Evolutionary conservation across 768 basidiomycete species (phyloP).

Genomic region (Kwoniella heveanensis): DNA sequence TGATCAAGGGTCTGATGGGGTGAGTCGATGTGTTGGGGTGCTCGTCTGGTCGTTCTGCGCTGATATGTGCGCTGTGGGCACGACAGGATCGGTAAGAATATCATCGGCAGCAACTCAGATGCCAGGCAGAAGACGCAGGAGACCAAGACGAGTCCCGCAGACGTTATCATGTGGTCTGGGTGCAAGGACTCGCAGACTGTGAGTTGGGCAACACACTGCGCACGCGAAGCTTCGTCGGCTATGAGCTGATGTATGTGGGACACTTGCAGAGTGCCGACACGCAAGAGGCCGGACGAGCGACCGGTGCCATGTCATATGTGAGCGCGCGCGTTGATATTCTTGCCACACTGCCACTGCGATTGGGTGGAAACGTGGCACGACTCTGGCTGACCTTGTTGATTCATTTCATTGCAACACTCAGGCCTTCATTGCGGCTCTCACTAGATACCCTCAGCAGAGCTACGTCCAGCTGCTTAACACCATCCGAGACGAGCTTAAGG

Average conservation of each 20-base stretch:
- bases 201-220: slow-evolving; percentile 9
- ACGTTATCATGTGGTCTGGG: slow-evolving; percentile 63
- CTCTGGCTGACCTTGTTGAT: neutral
- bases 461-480: slow-evolving; percentile 56
- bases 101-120: slow-evolving; percentile 66
- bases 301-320: slow-evolving; percentile 60
- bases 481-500: slow-evolving; percentile 56
- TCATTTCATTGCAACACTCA: slow-evolving; percentile 8
- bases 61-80: no score
- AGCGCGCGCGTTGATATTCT: slow-evolving; percentile 14
- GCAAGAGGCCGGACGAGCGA: slow-evolving; percentile 58
- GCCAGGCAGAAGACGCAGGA: slow-evolving; percentile 65
- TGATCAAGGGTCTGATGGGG: slow-evolving; percentile 71
- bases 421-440: slow-evolving; percentile 56
- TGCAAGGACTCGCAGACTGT: slow-evolving; percentile 59
- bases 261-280: slow-evolving; percentile 57
- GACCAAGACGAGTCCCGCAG: slow-evolving; percentile 75
- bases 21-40: no score
- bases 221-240: neutral
- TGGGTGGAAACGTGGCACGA: neutral
- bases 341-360: neutral
- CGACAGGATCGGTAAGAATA: slow-evolving; percentile 70
- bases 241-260: slow-evolving; percentile 3
- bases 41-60: no score
- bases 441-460: slow-evolving; percentile 56